These are phyloP conservation scores for Aspergillus sp. DNA, from an alignment of 2,329 filamentous ascomycete species.

Conservation along the genomic window DNA sequence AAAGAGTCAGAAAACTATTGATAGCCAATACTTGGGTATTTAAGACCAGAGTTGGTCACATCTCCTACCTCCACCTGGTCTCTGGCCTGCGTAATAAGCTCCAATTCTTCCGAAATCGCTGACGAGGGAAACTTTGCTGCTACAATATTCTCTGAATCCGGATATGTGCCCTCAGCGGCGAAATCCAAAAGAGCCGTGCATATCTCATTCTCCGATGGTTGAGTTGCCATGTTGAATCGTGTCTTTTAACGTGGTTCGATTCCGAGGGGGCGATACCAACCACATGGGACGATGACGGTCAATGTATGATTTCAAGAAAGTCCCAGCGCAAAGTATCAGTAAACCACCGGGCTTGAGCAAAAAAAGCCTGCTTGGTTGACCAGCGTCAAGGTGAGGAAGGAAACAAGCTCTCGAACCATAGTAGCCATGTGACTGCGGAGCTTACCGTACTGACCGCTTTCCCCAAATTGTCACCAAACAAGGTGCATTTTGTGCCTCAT, in stretches of 20 bases:
- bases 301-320: neutral
- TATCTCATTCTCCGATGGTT: constrained; percentile 43
- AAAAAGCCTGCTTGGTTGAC: neutral
- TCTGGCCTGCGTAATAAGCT: constrained; percentile 52
- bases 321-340: neutral
- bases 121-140: constrained; percentile 52
- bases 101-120: constrained; percentile 51
- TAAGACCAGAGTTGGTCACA: neutral
- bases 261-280: neutral
- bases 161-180: constrained; percentile 57
- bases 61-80: constrained; percentile 53
- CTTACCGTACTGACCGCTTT: constrained; percentile 18
- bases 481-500: constrained; percentile 10
- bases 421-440: constrained; percentile 33
- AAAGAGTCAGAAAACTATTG: constrained; percentile 12
- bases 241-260: neutral
- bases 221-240: constrained; percentile 33
- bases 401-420: constrained; percentile 21
- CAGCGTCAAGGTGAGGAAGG: constrained; percentile 3
- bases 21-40: neutral
- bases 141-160: constrained; percentile 56
- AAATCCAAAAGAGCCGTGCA: constrained; percentile 66
- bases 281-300: neutral
- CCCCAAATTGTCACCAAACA: neutral
- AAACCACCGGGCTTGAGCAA: neutral